These are phyloP conservation scores for Penicillium nordicum DNA, from an alignment of 2,329 filamentous ascomycete species.

Conservation along the genomic window DNA sequence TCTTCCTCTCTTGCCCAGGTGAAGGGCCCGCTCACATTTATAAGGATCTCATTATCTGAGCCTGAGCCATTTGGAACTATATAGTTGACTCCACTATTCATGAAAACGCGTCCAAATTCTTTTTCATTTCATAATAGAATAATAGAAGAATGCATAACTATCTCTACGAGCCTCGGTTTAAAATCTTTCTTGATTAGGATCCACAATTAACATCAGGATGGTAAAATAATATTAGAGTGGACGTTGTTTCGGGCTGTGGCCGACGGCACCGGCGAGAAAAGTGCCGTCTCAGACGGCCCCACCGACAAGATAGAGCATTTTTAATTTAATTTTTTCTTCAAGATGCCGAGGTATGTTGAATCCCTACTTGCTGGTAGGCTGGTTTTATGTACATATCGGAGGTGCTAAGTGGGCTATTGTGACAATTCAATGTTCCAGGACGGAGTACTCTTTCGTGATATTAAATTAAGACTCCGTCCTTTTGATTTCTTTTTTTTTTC, in stretches of 20 bases:
- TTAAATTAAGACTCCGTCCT: background rate
- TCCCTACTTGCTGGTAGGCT: background rate
- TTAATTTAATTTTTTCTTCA: background rate
- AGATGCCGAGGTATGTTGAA: constrained; percentile 1
- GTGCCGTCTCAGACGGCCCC: background rate
- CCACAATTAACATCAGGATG: background rate
- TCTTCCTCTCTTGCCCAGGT: background rate
- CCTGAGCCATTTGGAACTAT: constrained; percentile 4
- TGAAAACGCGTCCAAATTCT: background rate
- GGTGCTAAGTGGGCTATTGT: background rate
- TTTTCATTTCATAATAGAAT: constrained; percentile 1
- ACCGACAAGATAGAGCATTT: background rate
- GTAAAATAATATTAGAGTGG: background rate
- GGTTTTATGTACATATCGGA: background rate
- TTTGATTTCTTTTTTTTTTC: background rate
- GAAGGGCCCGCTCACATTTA: constrained; percentile 10
- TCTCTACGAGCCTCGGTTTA: constrained; percentile 13
- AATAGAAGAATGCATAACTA: background rate
- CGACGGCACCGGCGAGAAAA: background rate
- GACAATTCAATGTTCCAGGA: background rate
- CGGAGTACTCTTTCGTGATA: background rate
- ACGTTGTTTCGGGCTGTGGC: background rate
- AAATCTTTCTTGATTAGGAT: background rate
- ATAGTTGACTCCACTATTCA: constrained; percentile 1
- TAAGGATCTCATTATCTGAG: constrained; percentile 1